A percentile compares a stretch with the other conserved stretches of the same genome.
Conservation (phyloP, 352 stramenopile species). For the Phytophthora boehmeriae region DNA sequence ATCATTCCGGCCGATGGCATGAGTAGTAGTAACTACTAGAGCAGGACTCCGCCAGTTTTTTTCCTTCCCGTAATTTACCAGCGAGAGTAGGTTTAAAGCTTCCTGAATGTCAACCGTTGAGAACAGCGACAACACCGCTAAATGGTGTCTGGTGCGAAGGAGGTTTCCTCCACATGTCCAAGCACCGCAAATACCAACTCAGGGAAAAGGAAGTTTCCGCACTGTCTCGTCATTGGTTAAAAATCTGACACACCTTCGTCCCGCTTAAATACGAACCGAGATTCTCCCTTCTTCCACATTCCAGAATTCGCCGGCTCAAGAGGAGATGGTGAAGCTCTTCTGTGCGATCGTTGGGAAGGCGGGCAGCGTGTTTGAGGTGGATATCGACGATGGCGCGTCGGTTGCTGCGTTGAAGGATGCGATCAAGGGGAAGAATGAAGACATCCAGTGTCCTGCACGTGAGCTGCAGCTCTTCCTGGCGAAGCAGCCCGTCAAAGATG, state of each 20-base stretch:
- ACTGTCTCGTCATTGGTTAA: background rate
- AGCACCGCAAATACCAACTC: conserved; percentile 14
- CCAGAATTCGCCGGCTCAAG: background rate
- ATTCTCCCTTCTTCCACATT: background rate
- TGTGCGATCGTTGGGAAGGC: background rate
- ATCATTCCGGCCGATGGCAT: conserved; percentile 90
- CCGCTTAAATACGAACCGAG: background rate
- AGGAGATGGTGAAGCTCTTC: background rate
- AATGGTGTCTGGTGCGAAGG: conserved; percentile 16
- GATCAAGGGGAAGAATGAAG: conserved; percentile 2
- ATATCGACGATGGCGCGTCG: no score
- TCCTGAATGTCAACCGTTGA: conserved; percentile 3
- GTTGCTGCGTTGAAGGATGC: no score
- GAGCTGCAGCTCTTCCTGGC: conserved; percentile 9
- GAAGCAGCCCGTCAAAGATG: conserved; percentile 2
- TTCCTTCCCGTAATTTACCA: conserved; percentile 15
- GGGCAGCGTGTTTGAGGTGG: no score
- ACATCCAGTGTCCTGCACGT: background rate
- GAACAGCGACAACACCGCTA: conserved; percentile 3
- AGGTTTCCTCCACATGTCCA: conserved; percentile 12
- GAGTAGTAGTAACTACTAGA: no score
- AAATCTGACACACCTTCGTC: background rate
- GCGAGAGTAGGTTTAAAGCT: conserved; percentile 1
- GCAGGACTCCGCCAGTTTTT: no score
- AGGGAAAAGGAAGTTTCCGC: conserved; percentile 5